A percentile compares a stretch with the other conserved stretches of the same genome.
phyloP scores from a whole-genome alignment of 2,329 filamentous ascomycete genomes.

The Endothia cerciana region DNA sequence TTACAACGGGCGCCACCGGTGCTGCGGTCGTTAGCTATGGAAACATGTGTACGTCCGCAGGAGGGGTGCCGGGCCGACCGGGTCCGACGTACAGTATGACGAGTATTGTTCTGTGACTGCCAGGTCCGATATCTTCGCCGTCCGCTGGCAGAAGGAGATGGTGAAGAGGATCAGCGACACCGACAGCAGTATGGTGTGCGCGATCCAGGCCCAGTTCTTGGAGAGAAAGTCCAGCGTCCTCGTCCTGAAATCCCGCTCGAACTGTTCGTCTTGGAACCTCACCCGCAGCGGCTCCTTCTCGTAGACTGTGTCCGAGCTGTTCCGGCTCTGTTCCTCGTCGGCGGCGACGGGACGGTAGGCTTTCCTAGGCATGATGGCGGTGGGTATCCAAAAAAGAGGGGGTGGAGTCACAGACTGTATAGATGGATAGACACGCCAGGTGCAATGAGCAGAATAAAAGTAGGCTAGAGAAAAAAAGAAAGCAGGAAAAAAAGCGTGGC shows the following conservation, averaged over 20 bases:
- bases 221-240: constrained; percentile 24
- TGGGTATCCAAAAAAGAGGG: constrained; percentile 8
- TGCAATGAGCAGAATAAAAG: constrained; percentile 9
- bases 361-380: constrained; percentile 37
- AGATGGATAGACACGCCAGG: constrained; percentile 25
- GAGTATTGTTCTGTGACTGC: constrained; percentile 46
- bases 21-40: constrained; percentile 39
- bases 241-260: constrained; percentile 16
- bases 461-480: constrained; percentile 19
- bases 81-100: constrained; percentile 39
- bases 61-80: too few species aligned
- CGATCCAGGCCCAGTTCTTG: constrained; percentile 45
- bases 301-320: constrained; percentile 26
- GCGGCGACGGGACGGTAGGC: constrained; percentile 41
- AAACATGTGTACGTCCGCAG: too few species aligned
- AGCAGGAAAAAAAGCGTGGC: too few species aligned
- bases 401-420: constrained; percentile 22
- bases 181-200: constrained; percentile 45
- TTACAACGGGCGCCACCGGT: constrained; percentile 50
- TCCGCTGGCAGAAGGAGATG: constrained; percentile 44
- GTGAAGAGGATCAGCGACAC: constrained; percentile 46
- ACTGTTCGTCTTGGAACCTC: constrained; percentile 23
- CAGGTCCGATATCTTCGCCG: constrained; percentile 40
- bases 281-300: constrained; percentile 31
- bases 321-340: constrained; percentile 42